Conservation (phyloP, 768 basidiomycete species). For the Tricholoma matsutake region DNA sequence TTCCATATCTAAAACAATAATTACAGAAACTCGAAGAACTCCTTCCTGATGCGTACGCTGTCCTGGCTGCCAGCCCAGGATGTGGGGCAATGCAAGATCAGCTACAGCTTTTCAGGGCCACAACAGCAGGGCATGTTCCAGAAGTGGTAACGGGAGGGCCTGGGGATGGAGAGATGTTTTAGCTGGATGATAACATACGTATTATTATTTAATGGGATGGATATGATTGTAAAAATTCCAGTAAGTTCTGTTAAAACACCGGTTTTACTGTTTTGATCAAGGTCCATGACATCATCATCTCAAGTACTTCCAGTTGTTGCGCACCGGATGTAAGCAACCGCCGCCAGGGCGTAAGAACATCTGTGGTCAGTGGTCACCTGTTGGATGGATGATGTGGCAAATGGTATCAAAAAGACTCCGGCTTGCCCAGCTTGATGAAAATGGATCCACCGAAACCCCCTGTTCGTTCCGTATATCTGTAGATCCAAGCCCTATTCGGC, state of each 20-base stretch:
- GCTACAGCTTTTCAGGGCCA: conserved; percentile 30
- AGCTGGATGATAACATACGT: neutral
- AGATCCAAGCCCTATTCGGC: neutral
- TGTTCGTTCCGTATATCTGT: neutral
- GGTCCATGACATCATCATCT: neutral
- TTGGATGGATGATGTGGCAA: no score
- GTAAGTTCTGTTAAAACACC: neutral
- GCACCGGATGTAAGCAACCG: no score
- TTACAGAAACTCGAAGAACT: conserved; percentile 48
- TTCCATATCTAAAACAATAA: neutral
- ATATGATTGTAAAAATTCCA: neutral
- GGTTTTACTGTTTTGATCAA: neutral
- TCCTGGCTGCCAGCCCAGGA: conserved; percentile 52
- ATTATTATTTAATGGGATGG: neutral
- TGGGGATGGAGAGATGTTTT: neutral
- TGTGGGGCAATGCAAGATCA: conserved; percentile 44
- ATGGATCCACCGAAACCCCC: neutral
- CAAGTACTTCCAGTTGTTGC: neutral
- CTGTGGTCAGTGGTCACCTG: neutral
- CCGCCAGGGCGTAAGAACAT: neutral
- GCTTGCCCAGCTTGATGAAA: neutral
- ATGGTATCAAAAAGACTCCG: neutral
- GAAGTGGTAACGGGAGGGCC: neutral
- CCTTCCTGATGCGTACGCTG: conserved; percentile 55
- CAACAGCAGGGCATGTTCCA: neutral